phyloP scores from a whole-genome alignment of 2,329 filamentous ascomycete genomes.

The Domatiomyces catenatus region DNA sequence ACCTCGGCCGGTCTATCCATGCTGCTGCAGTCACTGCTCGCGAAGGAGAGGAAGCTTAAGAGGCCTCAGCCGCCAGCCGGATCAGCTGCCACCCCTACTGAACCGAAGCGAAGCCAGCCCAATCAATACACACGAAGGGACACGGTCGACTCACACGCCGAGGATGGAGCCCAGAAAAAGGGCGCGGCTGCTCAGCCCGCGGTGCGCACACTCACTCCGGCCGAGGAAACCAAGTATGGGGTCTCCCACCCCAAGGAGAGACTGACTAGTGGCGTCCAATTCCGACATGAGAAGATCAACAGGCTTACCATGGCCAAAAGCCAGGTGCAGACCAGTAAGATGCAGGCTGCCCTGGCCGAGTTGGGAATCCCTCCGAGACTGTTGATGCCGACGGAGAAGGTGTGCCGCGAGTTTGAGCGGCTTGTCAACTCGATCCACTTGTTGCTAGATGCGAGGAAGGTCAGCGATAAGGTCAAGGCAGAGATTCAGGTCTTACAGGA shows the following conservation, averaged over 20 bases:
- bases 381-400: conserved; percentile 35
- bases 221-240: conserved; percentile 67
- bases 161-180: conserved; percentile 23
- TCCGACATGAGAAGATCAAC: conserved; percentile 51
- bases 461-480: conserved; percentile 32
- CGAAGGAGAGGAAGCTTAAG: conserved; percentile 78
- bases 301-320: conserved; percentile 36
- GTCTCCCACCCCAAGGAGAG: conserved; percentile 74
- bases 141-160: conserved; percentile 12
- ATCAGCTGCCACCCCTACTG: conserved; percentile 32
- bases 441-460: conserved; percentile 33
- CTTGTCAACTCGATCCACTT: conserved; percentile 33
- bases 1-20: conserved; percentile 65
- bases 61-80: conserved; percentile 52
- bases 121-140: conserved; percentile 18
- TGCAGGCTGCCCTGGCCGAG: conserved; percentile 32
- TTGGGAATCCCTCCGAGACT: conserved; percentile 32
- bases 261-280: conserved; percentile 69
- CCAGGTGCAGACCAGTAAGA: conserved; percentile 35
- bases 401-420: conserved; percentile 35
- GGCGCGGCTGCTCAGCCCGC: conserved; percentile 32
- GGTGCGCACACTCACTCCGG: conserved; percentile 55
- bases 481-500: conserved; percentile 33
- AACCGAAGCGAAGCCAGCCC: conserved; percentile 19
- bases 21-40: conserved; percentile 67